Evolutionary conservation across 306 rosid species (phyloP).

Genomic region (Dryas drummondii): DNA sequence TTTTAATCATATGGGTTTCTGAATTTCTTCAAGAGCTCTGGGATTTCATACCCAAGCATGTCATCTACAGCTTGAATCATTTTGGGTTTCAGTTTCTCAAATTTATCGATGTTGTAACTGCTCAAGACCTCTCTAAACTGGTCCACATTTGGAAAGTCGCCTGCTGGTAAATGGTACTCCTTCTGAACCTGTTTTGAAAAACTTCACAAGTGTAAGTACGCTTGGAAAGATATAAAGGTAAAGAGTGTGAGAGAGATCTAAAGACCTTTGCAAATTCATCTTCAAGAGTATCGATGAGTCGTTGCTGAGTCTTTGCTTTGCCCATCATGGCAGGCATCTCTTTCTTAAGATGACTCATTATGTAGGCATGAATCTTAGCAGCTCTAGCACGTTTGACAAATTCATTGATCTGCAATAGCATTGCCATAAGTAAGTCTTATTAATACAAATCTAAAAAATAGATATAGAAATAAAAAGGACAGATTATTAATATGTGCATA

Average conservation of each 20-base stretch:
- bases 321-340: constrained; percentile 61
- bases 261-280: constrained; percentile 48
- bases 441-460: neutral
- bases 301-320: constrained; percentile 45
- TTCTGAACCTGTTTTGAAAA: constrained; percentile 39
- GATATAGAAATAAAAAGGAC: no score
- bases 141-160: constrained; percentile 50
- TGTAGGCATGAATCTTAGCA: constrained; percentile 49
- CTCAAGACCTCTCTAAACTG: constrained; percentile 42
- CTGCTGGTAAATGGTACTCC: constrained; percentile 47
- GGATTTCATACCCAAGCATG: constrained; percentile 53
- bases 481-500: no score
- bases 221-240: neutral
- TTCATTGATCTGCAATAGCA: constrained; percentile 41
- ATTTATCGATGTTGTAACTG: constrained; percentile 43
- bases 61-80: constrained; percentile 55
- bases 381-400: constrained; percentile 55
- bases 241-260: neutral
- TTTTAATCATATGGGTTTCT: constrained; percentile 45
- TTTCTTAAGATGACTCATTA: constrained; percentile 52
- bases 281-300: constrained; percentile 52
- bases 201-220: neutral
- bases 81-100: constrained; percentile 51
- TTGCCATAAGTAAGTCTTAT: neutral
- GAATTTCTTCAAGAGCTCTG: constrained; percentile 46